Conservation (phyloP, 768 basidiomycete genomes). For the Rhizopogon vesiculosus region DNA sequence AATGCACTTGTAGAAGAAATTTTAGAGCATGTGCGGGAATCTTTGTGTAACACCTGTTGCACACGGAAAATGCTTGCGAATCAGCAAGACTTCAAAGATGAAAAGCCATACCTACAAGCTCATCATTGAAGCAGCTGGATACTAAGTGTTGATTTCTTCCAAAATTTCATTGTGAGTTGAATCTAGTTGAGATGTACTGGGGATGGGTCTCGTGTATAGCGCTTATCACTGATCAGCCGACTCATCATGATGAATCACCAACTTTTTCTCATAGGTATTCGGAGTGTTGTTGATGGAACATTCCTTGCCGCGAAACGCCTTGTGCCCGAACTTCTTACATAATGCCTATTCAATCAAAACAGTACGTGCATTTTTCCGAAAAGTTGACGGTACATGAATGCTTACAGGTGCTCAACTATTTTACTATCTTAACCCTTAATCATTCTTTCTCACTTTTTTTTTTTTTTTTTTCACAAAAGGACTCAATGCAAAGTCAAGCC, state of each 20-base stretch:
- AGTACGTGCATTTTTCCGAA: slow-evolving; percentile 10
- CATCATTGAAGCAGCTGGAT: slow-evolving; percentile 15
- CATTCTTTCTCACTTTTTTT: no score
- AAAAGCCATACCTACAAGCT: slow-evolving; percentile 17
- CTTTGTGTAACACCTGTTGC: slow-evolving; percentile 8
- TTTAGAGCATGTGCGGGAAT: neutral
- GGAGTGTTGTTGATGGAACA: slow-evolving; percentile 16
- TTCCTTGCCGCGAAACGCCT: slow-evolving; percentile 19
- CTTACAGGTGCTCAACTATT: no score
- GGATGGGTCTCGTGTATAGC: no score
- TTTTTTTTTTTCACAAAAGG: no score
- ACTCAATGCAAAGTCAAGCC: no score
- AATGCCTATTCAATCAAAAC: slow-evolving; percentile 11
- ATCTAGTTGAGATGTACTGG: slow-evolving; percentile 10
- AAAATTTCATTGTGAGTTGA: slow-evolving; percentile 13
- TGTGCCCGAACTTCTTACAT: slow-evolving; percentile 19
- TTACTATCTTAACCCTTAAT: no score
- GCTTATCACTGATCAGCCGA: no score
- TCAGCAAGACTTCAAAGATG: slow-evolving; percentile 14
- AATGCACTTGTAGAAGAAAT: neutral
- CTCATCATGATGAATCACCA: neutral
- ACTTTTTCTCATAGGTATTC: slow-evolving; percentile 10
- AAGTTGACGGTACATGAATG: neutral
- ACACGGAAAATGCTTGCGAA: slow-evolving; percentile 13
- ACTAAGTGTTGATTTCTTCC: slow-evolving; percentile 8